Base-by-base conservation (phyloP, 169 alveolate species). In the Plasmodium malariae region DNA sequence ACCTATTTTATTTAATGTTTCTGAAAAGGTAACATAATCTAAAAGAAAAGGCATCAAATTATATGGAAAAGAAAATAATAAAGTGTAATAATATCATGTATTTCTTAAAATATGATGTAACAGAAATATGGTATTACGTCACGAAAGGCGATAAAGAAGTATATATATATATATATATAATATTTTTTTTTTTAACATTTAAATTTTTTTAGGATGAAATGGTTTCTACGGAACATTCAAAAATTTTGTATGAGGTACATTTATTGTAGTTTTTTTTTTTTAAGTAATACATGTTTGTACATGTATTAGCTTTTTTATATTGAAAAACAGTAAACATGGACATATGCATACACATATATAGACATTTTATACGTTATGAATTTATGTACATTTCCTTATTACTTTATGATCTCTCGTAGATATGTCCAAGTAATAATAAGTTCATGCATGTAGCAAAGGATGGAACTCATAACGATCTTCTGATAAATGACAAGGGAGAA, bases 391-490 rank as follows among this genome's bases (percentile, higher is more conserved):
- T n/a, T n/a, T n/a, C n/a, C n/a, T n/a, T n/a, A n/a, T n/a, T n/a
- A n/a, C n/a, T n/a, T n/a, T n/a, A n/a, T n/a, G n/a, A n/a, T n/a
- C n/a, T n/a, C n/a, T n/a, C n/a, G 11, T 36, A 83, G 85, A 17
- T 83, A 55, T 45, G 74, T 48, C 72, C 91, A 28, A 65, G 85
- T 55, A 32, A 45, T n/a, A 1, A 59, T 21, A 83, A 83, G 36
- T 49, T 36, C 11, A 14, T 37, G 28, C 67, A 51, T 43, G 5
- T 34, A 0, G 43, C 91, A 9, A 49, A 49, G 34, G 54, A 54
- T 1, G 91, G 91, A 69, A 68, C 80, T 5, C 91, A 83, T 37
- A 28, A 14, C n/a, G 21, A 83, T 26, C 51, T 83, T 3, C 28
- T 51, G n/a, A 68, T 36, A 69, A 59, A 32, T 30, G 91, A 83